Base-by-base conservation (phyloP, 2,329 filamentous ascomycete species). In the Trichoderma citrinoviride region DNA sequence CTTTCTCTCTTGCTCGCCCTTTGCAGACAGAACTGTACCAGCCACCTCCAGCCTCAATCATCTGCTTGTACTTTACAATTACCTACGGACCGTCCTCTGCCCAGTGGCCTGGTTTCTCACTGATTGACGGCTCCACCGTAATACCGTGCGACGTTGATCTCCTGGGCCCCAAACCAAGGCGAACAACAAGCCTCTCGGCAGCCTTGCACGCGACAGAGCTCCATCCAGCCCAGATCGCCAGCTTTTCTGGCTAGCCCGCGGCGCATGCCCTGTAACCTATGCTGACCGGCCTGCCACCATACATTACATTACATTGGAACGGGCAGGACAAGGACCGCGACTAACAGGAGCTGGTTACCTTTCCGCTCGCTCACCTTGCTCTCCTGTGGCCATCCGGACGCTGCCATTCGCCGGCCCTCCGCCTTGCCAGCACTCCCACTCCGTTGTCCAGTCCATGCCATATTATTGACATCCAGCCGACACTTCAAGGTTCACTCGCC, bases 241-340 rank as follows among this genome's bases (percentile, higher is more conserved):
- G 29, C 17, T 8, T 19, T 14, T 33, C 41, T 44, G 25, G 7
- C 56, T 49, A 60, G 56, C 44, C 49, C 17, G 19, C n/a, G 40
- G 41, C n/a, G n/a, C 55, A 61, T 61, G 44, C 61, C 61, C 61
- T 63, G 61, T 63, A 63, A 63, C 61, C 19, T 56, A 49, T 62
- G 52, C 52, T 63, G 52, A 62, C 52, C 56, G 52, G 46, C 58
- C 49, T 54, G 58, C 52, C 52, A 43, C 37, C 46, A 61, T 61
- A 61, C 33, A 2, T 37, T 14, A 8, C 56, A 61, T 61, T 61
- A 52, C 47, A 52, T 54, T 61, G 47, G 49, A 37, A 37, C 33
- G 12, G 10, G 33, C 33, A 37, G 5, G 33, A 12, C 58, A 46
- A 62, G 49, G 58, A 33, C 58, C 47, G 19, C 23, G 3, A 37